A percentile compares a stretch with the other conserved stretches of the same genome.
phyloP scores from a whole-genome alignment of 305 asterid genomes.

The Fraxinus paxiana region DNA sequence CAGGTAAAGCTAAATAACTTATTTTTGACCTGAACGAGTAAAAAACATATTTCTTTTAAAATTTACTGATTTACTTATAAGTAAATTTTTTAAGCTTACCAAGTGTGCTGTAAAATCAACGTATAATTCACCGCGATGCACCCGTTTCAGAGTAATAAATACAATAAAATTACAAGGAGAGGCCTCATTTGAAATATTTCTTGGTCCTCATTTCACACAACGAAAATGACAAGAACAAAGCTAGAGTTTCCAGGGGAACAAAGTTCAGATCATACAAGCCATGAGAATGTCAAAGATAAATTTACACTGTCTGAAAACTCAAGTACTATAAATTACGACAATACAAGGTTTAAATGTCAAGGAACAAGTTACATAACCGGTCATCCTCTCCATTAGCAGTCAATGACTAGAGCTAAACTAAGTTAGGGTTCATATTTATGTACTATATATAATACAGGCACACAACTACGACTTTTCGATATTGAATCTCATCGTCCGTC shows the following conservation, averaged over 20 bases:
- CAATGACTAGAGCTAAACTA: conserved; percentile 46
- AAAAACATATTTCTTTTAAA: too few species aligned
- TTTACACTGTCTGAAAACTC: not conserved
- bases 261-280: not conserved
- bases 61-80: not conserved
- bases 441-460: conserved; percentile 32
- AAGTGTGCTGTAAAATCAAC: not conserved
- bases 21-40: too few species aligned
- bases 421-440: conserved; percentile 30
- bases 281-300: not conserved
- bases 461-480: conserved; percentile 16
- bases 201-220: too few species aligned
- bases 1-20: too few species aligned
- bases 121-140: too few species aligned
- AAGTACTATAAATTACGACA: not conserved
- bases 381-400: conserved; percentile 39
- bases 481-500: conserved; percentile 36
- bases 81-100: not conserved
- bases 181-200: too few species aligned
- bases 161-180: too few species aligned
- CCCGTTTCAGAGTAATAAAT: too few species aligned
- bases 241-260: not conserved
- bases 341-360: not conserved
- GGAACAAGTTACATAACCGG: conserved; percentile 14
- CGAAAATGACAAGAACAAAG: not conserved